Evolutionary conservation across 2,329 filamentous ascomycete species (phyloP).

Genomic region (Penicillium sclerotiorum): DNA sequence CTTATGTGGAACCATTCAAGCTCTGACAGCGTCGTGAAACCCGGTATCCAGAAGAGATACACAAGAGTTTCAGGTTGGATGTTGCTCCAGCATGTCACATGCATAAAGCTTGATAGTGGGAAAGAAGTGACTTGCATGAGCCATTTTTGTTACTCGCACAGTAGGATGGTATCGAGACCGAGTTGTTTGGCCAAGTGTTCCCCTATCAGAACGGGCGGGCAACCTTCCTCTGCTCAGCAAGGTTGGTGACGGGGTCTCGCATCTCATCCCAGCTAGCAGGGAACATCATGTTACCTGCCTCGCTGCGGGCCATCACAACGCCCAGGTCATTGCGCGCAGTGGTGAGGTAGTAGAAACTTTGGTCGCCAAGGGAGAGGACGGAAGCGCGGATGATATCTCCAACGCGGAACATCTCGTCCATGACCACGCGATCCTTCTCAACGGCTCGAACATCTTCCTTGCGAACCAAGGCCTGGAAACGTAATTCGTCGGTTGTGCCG

Average conservation of each 20-base stretch:
- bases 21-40: background rate
- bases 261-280: constrained; percentile 96
- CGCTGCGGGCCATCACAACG: constrained; percentile 89
- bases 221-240: constrained; percentile 82
- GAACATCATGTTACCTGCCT: constrained; percentile 86
- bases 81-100: background rate
- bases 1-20: background rate
- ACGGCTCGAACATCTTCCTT: constrained; percentile 91
- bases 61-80: background rate
- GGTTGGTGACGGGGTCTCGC: constrained; percentile 76
- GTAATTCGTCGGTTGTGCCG: constrained; percentile 61
- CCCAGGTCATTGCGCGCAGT: constrained; percentile 90
- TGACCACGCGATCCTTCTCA: constrained; percentile 91
- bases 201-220: constrained; percentile 91
- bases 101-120: background rate
- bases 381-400: constrained; percentile 87
- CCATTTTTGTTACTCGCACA: too few species aligned
- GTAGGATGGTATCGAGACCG: too few species aligned
- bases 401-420: constrained; percentile 87
- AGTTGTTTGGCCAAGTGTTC: too few species aligned
- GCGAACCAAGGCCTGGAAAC: constrained; percentile 80
- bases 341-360: constrained; percentile 92
- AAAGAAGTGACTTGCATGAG: background rate
- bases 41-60: background rate
- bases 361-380: constrained; percentile 90